These are phyloP conservation scores for Neonectria hederae DNA, from an alignment of 2,329 filamentous ascomycete genomes.

Conservation along the genomic window DNA sequence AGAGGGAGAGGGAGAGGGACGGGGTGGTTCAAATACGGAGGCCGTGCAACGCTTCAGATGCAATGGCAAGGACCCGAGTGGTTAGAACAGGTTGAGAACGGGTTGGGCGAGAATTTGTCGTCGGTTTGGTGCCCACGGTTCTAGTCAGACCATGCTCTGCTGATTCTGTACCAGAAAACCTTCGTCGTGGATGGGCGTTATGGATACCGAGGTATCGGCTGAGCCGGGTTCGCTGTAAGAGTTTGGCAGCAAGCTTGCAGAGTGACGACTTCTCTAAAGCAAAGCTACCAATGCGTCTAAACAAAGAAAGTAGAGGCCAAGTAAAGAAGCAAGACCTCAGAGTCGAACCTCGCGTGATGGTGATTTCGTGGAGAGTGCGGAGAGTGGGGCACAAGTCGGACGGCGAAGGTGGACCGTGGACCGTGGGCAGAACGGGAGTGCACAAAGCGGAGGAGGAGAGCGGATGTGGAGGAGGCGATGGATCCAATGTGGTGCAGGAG, in stretches of 20 bases:
- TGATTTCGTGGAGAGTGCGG: slow-evolving; percentile 27
- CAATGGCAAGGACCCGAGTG: slow-evolving; percentile 8
- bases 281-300: not conserved
- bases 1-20: not conserved
- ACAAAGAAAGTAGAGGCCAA: not conserved
- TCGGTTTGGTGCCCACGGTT: slow-evolving; percentile 5
- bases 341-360: slow-evolving; percentile 28
- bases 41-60: not conserved
- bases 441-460: slow-evolving; percentile 4
- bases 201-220: not conserved
- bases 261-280: not conserved
- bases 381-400: slow-evolving; percentile 33
- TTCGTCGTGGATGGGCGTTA: not conserved
- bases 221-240: not conserved
- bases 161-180: slow-evolving; percentile 11
- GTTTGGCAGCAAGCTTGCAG: not conserved
- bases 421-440: not conserved
- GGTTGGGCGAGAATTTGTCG: slow-evolving; percentile 10
- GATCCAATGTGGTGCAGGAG: not conserved
- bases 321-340: slow-evolving; percentile 12
- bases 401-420: slow-evolving; percentile 15
- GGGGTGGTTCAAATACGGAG: slow-evolving; percentile 5
- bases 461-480: not conserved
- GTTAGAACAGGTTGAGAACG: slow-evolving; percentile 6
- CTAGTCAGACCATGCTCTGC: slow-evolving; percentile 28